Conservation (phyloP, 192 early-diverging fungal species). For the Coemansia sp. region DNA sequence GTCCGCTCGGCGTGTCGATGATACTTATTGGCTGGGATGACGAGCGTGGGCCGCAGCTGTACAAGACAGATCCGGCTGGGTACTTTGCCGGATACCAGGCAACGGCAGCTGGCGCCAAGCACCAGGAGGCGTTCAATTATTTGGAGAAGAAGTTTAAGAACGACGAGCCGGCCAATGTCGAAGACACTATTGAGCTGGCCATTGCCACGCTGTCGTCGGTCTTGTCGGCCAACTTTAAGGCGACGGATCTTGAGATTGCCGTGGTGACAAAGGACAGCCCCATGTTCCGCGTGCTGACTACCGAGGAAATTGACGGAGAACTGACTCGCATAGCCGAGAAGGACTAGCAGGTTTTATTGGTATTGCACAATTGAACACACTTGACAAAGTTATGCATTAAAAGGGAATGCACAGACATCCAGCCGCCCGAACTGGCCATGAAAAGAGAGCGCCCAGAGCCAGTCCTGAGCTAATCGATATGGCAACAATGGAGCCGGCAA, state of each 20-base stretch:
- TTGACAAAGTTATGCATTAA: conserved; percentile 4
- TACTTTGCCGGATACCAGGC: conserved; percentile 98
- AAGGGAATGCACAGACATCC: conserved; percentile 43
- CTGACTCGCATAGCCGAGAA: conserved; percentile 53
- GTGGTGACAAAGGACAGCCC: conserved; percentile 75
- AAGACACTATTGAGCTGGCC: conserved; percentile 94
- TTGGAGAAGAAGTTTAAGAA: conserved; percentile 99
- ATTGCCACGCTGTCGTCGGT: conserved; percentile 91
- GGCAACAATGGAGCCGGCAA: conserved; percentile 65
- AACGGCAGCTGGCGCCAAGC: conserved; percentile 91
- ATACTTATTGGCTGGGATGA: conserved; percentile 95
- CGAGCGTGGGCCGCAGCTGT: conserved; percentile 95
- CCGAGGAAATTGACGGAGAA: conserved; percentile 74
- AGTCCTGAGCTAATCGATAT: conserved; percentile 65
- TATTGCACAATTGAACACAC: conserved; percentile 5
- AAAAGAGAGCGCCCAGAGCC: conserved; percentile 62
- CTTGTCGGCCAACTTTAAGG: conserved; percentile 92
- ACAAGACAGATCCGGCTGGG: conserved; percentile 97
- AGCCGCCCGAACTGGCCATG: conserved; percentile 44
- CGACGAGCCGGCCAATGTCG: conserved; percentile 68
- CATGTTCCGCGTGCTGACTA: conserved; percentile 73
- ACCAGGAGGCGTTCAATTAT: conserved; percentile 86
- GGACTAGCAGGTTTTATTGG: conserved; percentile 25
- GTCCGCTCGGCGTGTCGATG: conserved; percentile 97
- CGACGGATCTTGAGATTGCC: conserved; percentile 93